Conservation (phyloP, 495 filamentous ascomycete species). For the Trichocladium antarcticum region DNA sequence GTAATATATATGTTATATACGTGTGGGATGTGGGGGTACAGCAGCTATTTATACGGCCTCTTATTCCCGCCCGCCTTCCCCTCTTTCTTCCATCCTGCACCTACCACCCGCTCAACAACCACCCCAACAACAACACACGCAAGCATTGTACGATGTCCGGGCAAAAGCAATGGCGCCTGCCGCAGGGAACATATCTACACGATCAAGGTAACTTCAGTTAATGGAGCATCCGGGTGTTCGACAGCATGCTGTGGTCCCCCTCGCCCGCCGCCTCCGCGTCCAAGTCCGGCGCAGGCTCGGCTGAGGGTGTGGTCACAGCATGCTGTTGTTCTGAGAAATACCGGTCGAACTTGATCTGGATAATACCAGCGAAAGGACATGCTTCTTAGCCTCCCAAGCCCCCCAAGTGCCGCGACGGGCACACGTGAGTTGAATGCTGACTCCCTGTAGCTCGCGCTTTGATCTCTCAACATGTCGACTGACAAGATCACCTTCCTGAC, state of each 20-base stretch:
- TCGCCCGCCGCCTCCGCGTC: background rate
- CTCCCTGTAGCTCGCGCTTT: conserved; percentile 21
- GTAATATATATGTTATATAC: no score
- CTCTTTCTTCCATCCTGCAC: background rate
- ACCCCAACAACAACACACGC: background rate
- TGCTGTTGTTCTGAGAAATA: conserved; percentile 31
- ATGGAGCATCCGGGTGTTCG: conserved; percentile 9
- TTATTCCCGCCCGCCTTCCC: no score
- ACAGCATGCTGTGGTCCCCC: conserved; percentile 1
- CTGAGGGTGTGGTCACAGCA: background rate
- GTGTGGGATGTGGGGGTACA: no score
- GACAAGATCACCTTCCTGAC: conserved; percentile 67
- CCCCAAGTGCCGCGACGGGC: conserved; percentile 11
- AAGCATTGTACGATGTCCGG: conserved; percentile 5
- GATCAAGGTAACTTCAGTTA: conserved; percentile 9
- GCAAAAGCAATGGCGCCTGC: conserved; percentile 6
- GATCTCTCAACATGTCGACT: conserved; percentile 50
- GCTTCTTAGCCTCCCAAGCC: conserved; percentile 46
- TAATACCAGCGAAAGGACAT: conserved; percentile 78
- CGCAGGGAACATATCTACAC: conserved; percentile 1
- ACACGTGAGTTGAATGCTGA: conserved; percentile 21
- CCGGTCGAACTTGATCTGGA: conserved; percentile 64
- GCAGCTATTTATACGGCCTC: no score
- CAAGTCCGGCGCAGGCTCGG: background rate
- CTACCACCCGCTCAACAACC: background rate